These are phyloP conservation scores for Chaetomium olivaceum DNA, from an alignment of 2,329 filamentous ascomycete species.

Conservation along the genomic window DNA sequence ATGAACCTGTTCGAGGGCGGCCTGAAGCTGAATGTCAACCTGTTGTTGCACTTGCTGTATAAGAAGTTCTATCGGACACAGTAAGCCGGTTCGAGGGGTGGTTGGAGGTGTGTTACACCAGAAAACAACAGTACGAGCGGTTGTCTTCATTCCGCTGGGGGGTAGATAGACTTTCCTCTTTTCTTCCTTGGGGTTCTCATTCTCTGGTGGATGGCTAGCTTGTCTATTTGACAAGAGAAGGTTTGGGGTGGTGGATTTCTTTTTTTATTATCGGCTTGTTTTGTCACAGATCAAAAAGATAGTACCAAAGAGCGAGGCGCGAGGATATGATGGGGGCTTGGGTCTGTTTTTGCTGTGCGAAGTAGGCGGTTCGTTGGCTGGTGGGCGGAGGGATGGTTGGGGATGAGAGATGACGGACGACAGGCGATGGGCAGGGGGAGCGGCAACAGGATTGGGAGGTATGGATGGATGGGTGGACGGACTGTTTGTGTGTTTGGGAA, in stretches of 20 bases:
- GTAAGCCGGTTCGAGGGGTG: slow-evolving; percentile 38
- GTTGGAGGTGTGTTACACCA: not conserved
- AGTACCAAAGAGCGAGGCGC: slow-evolving; percentile 10
- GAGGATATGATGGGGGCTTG: not conserved
- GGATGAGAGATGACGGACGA: slow-evolving; percentile 13
- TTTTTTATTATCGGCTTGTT: not conserved
- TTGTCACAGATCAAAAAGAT: slow-evolving; percentile 2
- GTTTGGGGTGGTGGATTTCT: not conserved
- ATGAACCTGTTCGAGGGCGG: slow-evolving; percentile 89
- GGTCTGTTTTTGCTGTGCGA: slow-evolving; percentile 2
- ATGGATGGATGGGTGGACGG: slow-evolving; percentile 1
- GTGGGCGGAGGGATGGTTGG: not conserved
- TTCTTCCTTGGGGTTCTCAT: not conserved
- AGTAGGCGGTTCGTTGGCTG: not conserved
- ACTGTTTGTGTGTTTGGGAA: not conserved
- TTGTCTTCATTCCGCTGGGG: too few species aligned
- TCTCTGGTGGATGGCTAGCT: not conserved
- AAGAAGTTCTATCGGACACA: slow-evolving; percentile 94
- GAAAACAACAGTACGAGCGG: not conserved
- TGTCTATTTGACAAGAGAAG: not conserved
- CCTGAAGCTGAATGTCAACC: slow-evolving; percentile 90
- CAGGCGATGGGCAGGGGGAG: not conserved
- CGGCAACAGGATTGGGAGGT: not conserved
- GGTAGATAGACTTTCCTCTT: slow-evolving; percentile 8
- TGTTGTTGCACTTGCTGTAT: slow-evolving; percentile 94